Conservation (phyloP, 1,139 yeast species). For the Eremothecium sinecaudum region DNA sequence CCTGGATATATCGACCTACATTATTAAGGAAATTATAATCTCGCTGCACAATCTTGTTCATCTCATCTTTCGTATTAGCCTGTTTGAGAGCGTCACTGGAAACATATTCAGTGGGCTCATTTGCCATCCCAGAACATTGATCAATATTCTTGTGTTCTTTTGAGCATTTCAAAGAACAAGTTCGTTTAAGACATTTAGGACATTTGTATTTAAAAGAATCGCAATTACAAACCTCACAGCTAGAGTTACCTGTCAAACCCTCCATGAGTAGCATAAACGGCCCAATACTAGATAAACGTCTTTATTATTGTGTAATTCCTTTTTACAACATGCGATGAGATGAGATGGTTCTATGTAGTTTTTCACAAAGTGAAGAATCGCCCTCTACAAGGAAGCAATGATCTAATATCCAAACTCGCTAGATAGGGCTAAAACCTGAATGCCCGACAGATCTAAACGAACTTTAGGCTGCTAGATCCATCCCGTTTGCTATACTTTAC, state of each 20-base stretch:
- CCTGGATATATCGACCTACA: conserved; percentile 48
- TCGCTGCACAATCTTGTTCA: conserved; percentile 48
- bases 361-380: too few relatives aligned
- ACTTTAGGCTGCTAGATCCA: too few relatives aligned
- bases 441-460: too few relatives aligned
- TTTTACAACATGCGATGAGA: too few relatives aligned
- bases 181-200: conserved; percentile 61
- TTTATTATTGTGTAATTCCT: too few relatives aligned
- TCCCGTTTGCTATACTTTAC: too few relatives aligned
- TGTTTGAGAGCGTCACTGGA: conserved; percentile 21
- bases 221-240: conserved; percentile 45
- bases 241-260: background rate
- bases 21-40: conserved; percentile 71
- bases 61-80: conserved; percentile 35
- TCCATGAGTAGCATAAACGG: too few relatives aligned
- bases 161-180: conserved; percentile 69
- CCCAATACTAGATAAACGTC: too few relatives aligned
- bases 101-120: conserved; percentile 52
- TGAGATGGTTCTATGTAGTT: too few relatives aligned
- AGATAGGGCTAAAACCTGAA: too few relatives aligned
- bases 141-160: conserved; percentile 54
- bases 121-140: conserved; percentile 55
- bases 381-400: conserved; percentile 1
- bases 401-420: too few relatives aligned
- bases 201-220: conserved; percentile 59